phyloP scores from a whole-genome alignment of 345 rosid genomes.

The Eucalyptus melliodora region DNA sequence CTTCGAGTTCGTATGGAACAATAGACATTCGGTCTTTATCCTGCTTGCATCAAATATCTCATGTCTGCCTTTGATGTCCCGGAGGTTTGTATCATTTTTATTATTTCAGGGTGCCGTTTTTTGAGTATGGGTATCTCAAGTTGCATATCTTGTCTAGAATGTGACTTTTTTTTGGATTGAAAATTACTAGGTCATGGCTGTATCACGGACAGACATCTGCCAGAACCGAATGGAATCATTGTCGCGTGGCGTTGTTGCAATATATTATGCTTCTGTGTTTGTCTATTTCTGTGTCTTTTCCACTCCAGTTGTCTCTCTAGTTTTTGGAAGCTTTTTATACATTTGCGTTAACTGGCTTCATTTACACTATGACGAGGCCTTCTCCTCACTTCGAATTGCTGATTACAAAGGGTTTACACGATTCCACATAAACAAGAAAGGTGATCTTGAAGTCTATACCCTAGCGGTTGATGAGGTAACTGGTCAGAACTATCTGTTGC shows the following conservation, averaged over 20 bases:
- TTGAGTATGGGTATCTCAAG: too few relatives aligned
- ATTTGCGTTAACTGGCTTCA: slow-evolving; percentile 96
- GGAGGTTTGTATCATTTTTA: too few relatives aligned
- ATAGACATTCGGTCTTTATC: too few relatives aligned
- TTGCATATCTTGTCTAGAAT: too few relatives aligned
- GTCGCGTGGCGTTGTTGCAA: slow-evolving; percentile 66
- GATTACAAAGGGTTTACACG: slow-evolving; percentile 94
- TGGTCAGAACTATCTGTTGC: neutral
- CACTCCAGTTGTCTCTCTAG: too few relatives aligned
- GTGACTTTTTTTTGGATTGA: too few relatives aligned
- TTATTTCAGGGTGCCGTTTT: too few relatives aligned
- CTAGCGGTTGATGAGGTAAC: slow-evolving; percentile 89
- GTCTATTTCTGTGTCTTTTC: slow-evolving; percentile 48
- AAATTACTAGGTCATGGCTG: too few relatives aligned
- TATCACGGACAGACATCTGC: slow-evolving; percentile 9
- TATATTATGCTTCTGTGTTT: slow-evolving; percentile 87
- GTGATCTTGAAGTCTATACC: slow-evolving; percentile 85
- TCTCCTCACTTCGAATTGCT: slow-evolving; percentile 95
- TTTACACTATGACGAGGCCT: slow-evolving; percentile 94
- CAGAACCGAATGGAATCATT: slow-evolving; percentile 58
- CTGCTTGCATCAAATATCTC: too few relatives aligned
- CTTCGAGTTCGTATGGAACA: too few relatives aligned
- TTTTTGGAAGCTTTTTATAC: slow-evolving; percentile 75
- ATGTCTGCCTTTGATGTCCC: too few relatives aligned
- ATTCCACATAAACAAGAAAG: slow-evolving; percentile 52